Conservation (phyloP, 257 asterid species). For the Echium plantagineum region DNA sequence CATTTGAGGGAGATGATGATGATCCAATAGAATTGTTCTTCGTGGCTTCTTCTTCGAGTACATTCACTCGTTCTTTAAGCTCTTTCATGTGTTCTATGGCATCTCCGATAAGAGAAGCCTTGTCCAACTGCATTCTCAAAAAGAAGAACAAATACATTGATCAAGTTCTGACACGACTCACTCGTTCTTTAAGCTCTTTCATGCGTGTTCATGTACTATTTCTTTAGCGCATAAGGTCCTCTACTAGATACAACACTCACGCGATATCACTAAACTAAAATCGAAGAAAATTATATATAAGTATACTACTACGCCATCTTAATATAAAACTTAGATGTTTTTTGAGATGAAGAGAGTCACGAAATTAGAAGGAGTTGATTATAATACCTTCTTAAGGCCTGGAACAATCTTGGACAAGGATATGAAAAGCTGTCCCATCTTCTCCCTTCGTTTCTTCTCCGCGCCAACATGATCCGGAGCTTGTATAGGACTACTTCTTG, state of each 20-base stretch:
- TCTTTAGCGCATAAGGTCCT: too few species aligned
- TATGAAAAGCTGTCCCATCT: slow-evolving; percentile 8
- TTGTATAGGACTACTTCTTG: slow-evolving; percentile 9
- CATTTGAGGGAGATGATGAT: neutral
- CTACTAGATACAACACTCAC: too few species aligned
- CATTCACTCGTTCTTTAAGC: slow-evolving; percentile 14
- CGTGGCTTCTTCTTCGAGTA: slow-evolving; percentile 13
- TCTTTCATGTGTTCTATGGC: slow-evolving; percentile 20
- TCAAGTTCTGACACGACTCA: neutral
- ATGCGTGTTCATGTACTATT: too few species aligned
- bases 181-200: too few species aligned
- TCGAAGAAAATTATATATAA: too few species aligned
- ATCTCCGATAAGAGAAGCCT: slow-evolving; percentile 22
- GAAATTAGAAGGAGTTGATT: neutral
- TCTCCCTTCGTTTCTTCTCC: slow-evolving; percentile 19
- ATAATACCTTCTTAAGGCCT: slow-evolving; percentile 16
- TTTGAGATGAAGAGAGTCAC: too few species aligned
- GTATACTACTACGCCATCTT: neutral
- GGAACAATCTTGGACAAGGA: slow-evolving; percentile 20
- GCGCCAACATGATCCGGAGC: slow-evolving; percentile 21
- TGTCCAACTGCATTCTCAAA: slow-evolving; percentile 17
- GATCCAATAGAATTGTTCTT: neutral
- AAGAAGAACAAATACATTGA: neutral
- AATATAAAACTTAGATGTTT: neutral
- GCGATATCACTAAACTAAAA: too few species aligned